Evolutionary conservation across 208 protist genomes (phyloP), one percentile per base, ranked within the genome.

Genomic region (Acanthamoeba comandoni): DNA sequence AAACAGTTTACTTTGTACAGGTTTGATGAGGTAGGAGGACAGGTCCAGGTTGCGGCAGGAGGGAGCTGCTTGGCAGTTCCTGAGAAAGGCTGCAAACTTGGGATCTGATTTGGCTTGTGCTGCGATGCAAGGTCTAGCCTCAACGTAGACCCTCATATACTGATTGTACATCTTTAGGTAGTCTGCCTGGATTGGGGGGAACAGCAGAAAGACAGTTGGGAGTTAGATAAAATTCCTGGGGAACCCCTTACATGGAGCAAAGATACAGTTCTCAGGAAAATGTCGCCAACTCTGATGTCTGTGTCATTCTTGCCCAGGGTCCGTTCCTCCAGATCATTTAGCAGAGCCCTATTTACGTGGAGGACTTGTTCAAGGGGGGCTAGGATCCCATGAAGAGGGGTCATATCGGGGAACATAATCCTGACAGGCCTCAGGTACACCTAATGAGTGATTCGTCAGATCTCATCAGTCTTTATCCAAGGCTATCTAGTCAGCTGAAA

Each of bases 1-100:
- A 65, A 26, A 22, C 24, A 22, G 19, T 19, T 22, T 65, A 65
- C 58, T 22, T 65, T 77, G 67, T 24, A 77, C 26, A n/a, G 67
- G 67, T 77, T 77, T 77, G 67, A 77, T 77, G 26, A 77, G 67
- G 5, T 39, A 77, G 29, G 26, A n/a, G 19, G 29, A 31, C 5
- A 77, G 67, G 67, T 77, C 67, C 4, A 77, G 67, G 29, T 39
- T 39, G 3, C 67, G n/a, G 67, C 67, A 77, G 19, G 19, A n/a
- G n/a, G 67, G 67, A 3, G n/a, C 22, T 29, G 58, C n/a, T 26
- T 65, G 58, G 22, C 24, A 29, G 22, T 65, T 4, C 5, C 24
- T 65, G 2, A 65, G 58, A 4, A 65, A 65, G 4, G n/a, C 22
- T 29, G 58, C 58, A 26, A 65, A 65, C 22, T 65, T 22, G 22